These are phyloP conservation scores for Cladorrhinum sp. DNA, from an alignment of 2,329 filamentous ascomycete genomes.

Conservation along the genomic window DNA sequence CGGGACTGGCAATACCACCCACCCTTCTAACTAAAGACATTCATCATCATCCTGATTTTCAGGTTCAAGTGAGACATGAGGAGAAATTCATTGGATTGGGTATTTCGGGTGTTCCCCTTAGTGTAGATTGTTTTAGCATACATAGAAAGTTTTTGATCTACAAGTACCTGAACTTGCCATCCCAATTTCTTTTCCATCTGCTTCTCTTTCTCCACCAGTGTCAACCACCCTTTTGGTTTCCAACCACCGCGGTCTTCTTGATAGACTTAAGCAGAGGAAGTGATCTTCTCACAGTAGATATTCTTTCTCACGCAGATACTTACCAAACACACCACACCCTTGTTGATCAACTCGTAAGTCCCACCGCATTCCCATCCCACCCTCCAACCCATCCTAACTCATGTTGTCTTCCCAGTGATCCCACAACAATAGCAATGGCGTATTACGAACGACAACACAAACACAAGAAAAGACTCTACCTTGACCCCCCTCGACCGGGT, in stretches of 20 bases:
- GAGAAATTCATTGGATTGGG: neutral
- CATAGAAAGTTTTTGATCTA: too few relatives aligned
- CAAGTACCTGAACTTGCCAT: neutral
- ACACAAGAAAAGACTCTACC: conserved; percentile 41
- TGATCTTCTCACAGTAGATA: too few relatives aligned
- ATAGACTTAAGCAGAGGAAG: too few relatives aligned
- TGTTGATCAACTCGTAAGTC: too few relatives aligned
- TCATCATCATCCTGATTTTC: neutral
- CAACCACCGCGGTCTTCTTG: neutral
- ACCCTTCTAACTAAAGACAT: too few relatives aligned
- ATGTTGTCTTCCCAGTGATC: too few relatives aligned
- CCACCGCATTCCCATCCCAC: too few relatives aligned
- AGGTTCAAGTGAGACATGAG: neutral
- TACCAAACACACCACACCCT: too few relatives aligned
- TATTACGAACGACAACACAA: conserved; percentile 15
- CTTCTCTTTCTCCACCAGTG: neutral
- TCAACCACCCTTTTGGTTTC: neutral
- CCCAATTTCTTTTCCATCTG: neutral
- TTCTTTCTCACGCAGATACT: too few relatives aligned
- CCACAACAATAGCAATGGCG: conserved; percentile 7
- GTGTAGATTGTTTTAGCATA: too few relatives aligned
- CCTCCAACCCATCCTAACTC: too few relatives aligned
- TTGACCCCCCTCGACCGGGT: conserved; percentile 39
- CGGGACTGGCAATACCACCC: neutral
- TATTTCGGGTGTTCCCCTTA: neutral